These are phyloP conservation scores for Hypoxylon fragiforme DNA, from an alignment of 495 filamentous ascomycete genomes.

Conservation along the genomic window DNA sequence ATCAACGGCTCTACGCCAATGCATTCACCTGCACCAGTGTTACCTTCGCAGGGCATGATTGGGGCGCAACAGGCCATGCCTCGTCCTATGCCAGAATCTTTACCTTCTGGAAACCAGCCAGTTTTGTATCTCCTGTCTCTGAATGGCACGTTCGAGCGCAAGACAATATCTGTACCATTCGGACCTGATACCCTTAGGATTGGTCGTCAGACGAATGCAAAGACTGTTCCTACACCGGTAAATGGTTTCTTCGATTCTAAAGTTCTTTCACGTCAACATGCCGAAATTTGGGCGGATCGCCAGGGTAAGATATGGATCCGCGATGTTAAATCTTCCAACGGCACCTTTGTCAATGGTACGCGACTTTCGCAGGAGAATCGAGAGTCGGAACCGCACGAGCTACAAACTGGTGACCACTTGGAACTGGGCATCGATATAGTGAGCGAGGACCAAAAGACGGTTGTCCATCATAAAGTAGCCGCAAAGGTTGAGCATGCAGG, in stretches of 20 bases:
- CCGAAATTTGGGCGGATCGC: conserved; percentile 91
- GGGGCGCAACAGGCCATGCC: conserved; percentile 44
- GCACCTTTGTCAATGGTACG: conserved; percentile 95
- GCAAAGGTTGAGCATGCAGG: conserved; percentile 95
- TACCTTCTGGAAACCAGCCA: conserved; percentile 64
- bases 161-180: conserved; percentile 89
- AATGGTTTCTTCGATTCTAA: conserved; percentile 99
- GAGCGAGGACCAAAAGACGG: conserved; percentile 95
- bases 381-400: conserved; percentile 91
- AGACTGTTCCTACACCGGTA: conserved; percentile 82
- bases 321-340: conserved; percentile 97
- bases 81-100: conserved; percentile 56
- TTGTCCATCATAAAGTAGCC: conserved; percentile 97
- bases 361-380: conserved; percentile 88
- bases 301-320: conserved; percentile 92
- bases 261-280: conserved; percentile 93
- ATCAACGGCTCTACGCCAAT: conserved; percentile 68
- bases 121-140: conserved; percentile 81
- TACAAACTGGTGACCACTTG: conserved; percentile 83
- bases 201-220: conserved; percentile 94
- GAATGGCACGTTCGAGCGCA: conserved; percentile 94
- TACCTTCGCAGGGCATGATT: conserved; percentile 55
- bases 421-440: conserved; percentile 98
- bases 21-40: conserved; percentile 72
- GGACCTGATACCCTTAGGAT: conserved; percentile 87